These are phyloP conservation scores for Colletotrichum cereale DNA, from an alignment of 2,329 filamentous ascomycete genomes.

Conservation along the genomic window DNA sequence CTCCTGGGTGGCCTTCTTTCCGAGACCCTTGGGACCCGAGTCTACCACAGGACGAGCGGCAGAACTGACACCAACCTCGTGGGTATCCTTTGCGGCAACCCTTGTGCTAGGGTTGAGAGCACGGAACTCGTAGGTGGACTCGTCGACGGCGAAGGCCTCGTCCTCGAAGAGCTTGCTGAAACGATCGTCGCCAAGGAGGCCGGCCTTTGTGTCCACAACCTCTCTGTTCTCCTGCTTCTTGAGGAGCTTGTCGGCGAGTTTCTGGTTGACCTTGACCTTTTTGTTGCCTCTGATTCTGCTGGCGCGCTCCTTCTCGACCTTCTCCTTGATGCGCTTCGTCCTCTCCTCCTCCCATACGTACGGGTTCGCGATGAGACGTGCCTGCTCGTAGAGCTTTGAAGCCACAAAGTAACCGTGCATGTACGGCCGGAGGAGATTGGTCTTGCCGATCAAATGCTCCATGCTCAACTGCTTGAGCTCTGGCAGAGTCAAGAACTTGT, in stretches of 20 bases:
- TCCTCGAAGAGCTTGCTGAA: constrained; percentile 93
- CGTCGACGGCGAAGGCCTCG: constrained; percentile 92
- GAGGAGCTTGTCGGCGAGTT: constrained; percentile 79
- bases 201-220: constrained; percentile 69
- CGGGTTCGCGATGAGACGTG: constrained; percentile 90
- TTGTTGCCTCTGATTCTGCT: constrained; percentile 94
- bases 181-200: constrained; percentile 84
- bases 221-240: constrained; percentile 72
- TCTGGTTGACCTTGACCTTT: constrained; percentile 97
- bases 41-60: constrained; percentile 23
- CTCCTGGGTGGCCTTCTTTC: constrained; percentile 28
- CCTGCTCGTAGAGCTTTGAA: constrained; percentile 95
- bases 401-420: constrained; percentile 99
- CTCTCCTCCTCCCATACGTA: constrained; percentile 94
- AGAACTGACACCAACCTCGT: constrained; percentile 38
- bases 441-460: constrained; percentile 90
- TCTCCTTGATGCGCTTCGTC: constrained; percentile 90
- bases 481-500: constrained; percentile 93
- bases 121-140: constrained; percentile 87
- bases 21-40: constrained; percentile 30
- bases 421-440: constrained; percentile 90
- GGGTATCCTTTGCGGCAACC: constrained; percentile 38
- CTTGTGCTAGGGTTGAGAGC: constrained; percentile 88
- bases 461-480: constrained; percentile 89
- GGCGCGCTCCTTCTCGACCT: constrained; percentile 97